Evolutionary conservation across 2,329 filamentous ascomycete species (phyloP), one percentile per base, ranked within the genome.

Genomic region (Paecilomyces fulvus): DNA sequence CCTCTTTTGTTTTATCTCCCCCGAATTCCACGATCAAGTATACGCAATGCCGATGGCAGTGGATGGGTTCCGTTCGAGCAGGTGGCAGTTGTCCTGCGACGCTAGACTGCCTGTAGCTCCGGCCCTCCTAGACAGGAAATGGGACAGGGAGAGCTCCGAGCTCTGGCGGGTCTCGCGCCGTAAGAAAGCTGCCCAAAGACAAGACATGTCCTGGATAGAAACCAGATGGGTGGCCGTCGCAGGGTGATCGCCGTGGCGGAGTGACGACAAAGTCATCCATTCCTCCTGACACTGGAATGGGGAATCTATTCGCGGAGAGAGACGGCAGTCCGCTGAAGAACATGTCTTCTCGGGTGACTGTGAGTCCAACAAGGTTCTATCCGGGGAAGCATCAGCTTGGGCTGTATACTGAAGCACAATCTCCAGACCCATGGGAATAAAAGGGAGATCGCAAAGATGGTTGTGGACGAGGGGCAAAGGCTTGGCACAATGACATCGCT

Each of bases 401-500:
- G 30, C 30, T 31, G 30, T 10, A 31, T 31, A 31, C 25, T 28
- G 25, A 28, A 28, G 25, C 25, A 7, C 30, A 31, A 8, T 31
- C 30, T 31, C 30, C 30, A 31, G 30, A 31, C 10, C 30, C 30
- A 31, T 31, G 30, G 30, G 12, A 31, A 14, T 14, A 4, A 12
- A 31, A 31, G 30, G 30, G 30, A 31, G 30, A 31, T 31, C 12
- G 30, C 17, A 8, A 8, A 5, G 48, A 2, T 28, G 48, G 21
- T 25, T 25, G 46, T 11, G n/a, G 20, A 20, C 48, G 48, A 49
- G 51, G n/a, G 51, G 51, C 51, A 43, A 43, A 12, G 51, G 20
- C 28, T 33, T 23, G 28, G 51, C 28, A 21, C 51, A 50, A 61
- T 61, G 60, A 61, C 60, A 61, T 61, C 58, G 58, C 14, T 17